These are phyloP conservation scores for Pleurotus pulmonarius DNA, from an alignment of 768 basidiomycete genomes.

Conservation along the genomic window DNA sequence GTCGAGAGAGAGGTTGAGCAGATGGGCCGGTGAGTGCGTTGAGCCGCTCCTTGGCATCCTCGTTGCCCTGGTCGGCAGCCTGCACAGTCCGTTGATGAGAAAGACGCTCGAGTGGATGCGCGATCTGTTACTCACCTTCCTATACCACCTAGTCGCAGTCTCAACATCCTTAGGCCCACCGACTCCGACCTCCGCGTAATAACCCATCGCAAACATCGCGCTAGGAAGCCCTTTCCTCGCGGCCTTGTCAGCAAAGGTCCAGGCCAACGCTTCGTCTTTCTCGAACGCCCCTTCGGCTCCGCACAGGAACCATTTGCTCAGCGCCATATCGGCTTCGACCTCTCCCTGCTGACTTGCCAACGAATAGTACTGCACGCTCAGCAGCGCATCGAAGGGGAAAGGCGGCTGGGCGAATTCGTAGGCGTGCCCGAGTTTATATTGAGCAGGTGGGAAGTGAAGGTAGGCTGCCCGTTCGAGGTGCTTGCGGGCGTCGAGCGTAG, in stretches of 20 bases:
- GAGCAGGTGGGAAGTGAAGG: constrained; percentile 79
- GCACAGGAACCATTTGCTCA: constrained; percentile 96
- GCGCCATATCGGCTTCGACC: constrained; percentile 93
- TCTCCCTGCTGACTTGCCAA: constrained; percentile 84
- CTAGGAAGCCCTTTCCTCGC: constrained; percentile 68
- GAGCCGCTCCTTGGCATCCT: constrained; percentile 76
- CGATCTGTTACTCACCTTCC: constrained; percentile 25
- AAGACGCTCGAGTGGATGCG: constrained; percentile 2
- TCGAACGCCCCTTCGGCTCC: constrained; percentile 64
- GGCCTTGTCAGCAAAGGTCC: constrained; percentile 88
- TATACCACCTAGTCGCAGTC: constrained; percentile 77
- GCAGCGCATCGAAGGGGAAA: constrained; percentile 82
- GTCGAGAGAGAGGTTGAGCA: constrained; percentile 65
- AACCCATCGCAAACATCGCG: constrained; percentile 95
- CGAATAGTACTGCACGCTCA: constrained; percentile 88
- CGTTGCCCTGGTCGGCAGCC: constrained; percentile 76
- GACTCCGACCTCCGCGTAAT: constrained; percentile 91
- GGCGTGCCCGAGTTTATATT: constrained; percentile 89
- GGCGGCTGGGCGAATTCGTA: constrained; percentile 89
- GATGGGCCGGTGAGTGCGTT: constrained; percentile 58
- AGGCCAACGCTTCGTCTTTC: constrained; percentile 83
- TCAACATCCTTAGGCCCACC: constrained; percentile 64
- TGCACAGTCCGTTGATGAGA: constrained; percentile 20
- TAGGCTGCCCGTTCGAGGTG: constrained; percentile 84
- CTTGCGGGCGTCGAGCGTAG: constrained; percentile 61